phyloP scores from a whole-genome alignment of 2,329 filamentous ascomycete genomes.

The Aureobasidium vineae region DNA sequence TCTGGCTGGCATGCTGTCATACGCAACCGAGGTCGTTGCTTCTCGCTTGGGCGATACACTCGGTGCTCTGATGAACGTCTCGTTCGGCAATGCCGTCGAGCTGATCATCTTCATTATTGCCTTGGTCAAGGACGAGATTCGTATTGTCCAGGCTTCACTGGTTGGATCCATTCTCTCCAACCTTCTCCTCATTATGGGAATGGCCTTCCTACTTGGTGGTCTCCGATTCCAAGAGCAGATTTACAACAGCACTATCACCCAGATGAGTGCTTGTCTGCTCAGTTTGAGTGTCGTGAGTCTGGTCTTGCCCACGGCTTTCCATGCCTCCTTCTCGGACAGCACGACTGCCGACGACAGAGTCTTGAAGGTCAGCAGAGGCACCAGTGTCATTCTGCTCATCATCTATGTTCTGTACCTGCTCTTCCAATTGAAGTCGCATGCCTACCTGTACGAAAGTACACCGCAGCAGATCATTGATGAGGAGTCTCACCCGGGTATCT shows the following conservation, averaged over 20 bases:
- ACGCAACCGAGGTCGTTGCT: constrained; percentile 53
- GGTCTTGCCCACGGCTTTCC: constrained; percentile 82
- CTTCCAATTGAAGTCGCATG: constrained; percentile 89
- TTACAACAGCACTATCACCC: constrained; percentile 92
- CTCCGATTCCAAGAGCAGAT: constrained; percentile 88
- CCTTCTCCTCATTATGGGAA: constrained; percentile 82
- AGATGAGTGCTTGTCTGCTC: constrained; percentile 92
- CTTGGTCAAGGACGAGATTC: constrained; percentile 76
- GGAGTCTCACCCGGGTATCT: constrained; percentile 80
- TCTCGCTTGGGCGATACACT: constrained; percentile 50
- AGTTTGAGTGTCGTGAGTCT: constrained; percentile 89
- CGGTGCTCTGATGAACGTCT: constrained; percentile 53
- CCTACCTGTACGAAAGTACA: constrained; percentile 89
- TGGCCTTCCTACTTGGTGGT: constrained; percentile 85
- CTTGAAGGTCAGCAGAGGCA: constrained; percentile 82
- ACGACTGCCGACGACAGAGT: constrained; percentile 65
- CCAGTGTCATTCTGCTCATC: constrained; percentile 78
- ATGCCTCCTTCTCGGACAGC: constrained; percentile 67
- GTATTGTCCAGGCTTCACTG: constrained; percentile 86
- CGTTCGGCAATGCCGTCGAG: constrained; percentile 55
- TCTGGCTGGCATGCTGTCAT: constrained; percentile 49
- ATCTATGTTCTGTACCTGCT: constrained; percentile 82
- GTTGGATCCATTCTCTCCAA: constrained; percentile 89
- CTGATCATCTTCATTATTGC: constrained; percentile 66
- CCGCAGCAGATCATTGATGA: constrained; percentile 92